A percentile compares a stretch with the other conserved stretches of the same genome.
These are phyloP conservation scores for Candida germanica DNA, from an alignment of 805 yeast genomes.

Conservation along the genomic window DNA sequence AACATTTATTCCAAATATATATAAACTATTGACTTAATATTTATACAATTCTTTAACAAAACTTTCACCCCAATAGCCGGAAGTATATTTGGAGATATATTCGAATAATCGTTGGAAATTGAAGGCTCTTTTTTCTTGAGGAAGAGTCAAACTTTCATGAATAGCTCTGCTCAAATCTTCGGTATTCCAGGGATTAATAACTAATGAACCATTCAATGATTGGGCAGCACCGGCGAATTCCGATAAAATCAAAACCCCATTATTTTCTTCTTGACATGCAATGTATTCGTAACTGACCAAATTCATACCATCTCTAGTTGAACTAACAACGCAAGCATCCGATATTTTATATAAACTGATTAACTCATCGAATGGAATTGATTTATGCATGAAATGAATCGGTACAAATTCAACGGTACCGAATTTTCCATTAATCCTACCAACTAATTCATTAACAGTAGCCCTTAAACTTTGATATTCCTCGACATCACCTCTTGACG, in stretches of 20 bases:
- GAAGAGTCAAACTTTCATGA: constrained; percentile 80
- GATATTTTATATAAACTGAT: constrained; percentile 80
- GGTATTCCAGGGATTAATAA: constrained; percentile 98
- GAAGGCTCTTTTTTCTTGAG: constrained; percentile 71
- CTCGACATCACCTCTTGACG: constrained; percentile 96
- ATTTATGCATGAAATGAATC: constrained; percentile 92
- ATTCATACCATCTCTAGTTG: constrained; percentile 98
- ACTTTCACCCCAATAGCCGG: constrained; percentile 95
- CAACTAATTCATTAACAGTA: constrained; percentile 93
- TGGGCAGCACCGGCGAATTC: constrained; percentile 99
- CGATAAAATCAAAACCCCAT: constrained; percentile 83
- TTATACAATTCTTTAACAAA: constrained; percentile 82
- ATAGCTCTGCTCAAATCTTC: constrained; percentile 88
- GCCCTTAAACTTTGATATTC: constrained; percentile 93
- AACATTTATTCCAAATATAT: not conserved
- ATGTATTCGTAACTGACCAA: constrained; percentile 94
- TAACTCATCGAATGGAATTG: constrained; percentile 86
- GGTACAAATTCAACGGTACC: constrained; percentile 98
- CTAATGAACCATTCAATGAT: constrained; percentile 86
- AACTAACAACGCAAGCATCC: constrained; percentile 89
- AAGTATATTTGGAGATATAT: constrained; percentile 89
- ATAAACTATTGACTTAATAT: constrained; percentile 9
- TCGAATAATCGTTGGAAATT: constrained; percentile 82
- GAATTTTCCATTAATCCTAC: constrained; percentile 91
- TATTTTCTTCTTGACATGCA: constrained; percentile 84